Base-by-base conservation (phyloP, 768 basidiomycete genomes). In the Solioccasus polychromus region DNA sequence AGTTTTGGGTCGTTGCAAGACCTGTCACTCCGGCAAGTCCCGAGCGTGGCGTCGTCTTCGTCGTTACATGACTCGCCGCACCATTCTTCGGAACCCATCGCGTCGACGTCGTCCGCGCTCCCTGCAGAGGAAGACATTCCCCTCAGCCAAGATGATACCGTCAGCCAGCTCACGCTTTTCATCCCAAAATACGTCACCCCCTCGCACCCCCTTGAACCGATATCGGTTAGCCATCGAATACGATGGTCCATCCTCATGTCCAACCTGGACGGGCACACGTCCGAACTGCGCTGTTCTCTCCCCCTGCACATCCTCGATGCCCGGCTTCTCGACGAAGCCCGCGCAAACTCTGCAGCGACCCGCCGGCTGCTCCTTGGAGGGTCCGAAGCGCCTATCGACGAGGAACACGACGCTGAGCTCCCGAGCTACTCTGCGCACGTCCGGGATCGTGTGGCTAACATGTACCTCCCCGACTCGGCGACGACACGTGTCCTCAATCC, bases 281-380 rank as follows among this genome's bases (percentile, higher is more conserved):
- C 92, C 8, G 92, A 97, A 64, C 74, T 98, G n/a, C 83, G 93
- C 14, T 97, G 95, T 65, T 92, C 92, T 2, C 75, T 97, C 5
- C 95, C 95, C 0, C 67, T 98, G 26, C 81, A 89, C 59, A 75
- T 98, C 38, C 83, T 97, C 19, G 85, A 93, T 53, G 62, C 77
- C 47, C 72, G 78, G 11, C 69, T 95, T 1, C 72, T 88, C 14
- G 74, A 83, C 12, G 93, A 96, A 61, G 86, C 91, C 1, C 75
- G 83, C 28, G 72, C 76, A 2, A 76, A 82, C 20, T 86, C 91
- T 4, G 73, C 82, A n/a, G 73, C 74, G 5, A 91, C 92, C 1
- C 80, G 93, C 17, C 80, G 86, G 8, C 52, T 59, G 11, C 57
- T 66, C 12, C 61, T 82, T 2, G 74, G 68, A 2, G 68, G 66